Evolutionary conservation across 2,329 filamentous ascomycete genomes (phyloP).

Genomic region (Alternaria ethzedia): DNA sequence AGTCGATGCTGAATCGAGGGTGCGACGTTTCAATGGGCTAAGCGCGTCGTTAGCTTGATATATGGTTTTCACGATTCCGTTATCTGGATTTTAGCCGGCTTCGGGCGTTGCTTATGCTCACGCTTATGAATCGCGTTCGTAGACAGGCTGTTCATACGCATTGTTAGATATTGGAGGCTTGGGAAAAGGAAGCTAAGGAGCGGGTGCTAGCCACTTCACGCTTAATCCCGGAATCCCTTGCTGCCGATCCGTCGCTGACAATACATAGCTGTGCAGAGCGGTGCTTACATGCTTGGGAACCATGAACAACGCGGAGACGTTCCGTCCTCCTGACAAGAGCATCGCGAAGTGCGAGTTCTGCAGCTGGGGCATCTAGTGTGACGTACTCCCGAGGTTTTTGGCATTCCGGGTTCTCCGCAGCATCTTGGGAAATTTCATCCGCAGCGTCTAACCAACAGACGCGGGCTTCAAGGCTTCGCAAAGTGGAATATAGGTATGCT

Average conservation of each 20-base stretch:
- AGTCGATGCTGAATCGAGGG: slow-evolving; percentile 7
- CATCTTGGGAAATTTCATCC: neutral
- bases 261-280: neutral
- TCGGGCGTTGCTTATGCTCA: slow-evolving; percentile 1
- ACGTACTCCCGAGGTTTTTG: neutral
- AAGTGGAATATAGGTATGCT: neutral
- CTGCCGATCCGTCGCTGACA: slow-evolving; percentile 3
- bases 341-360: neutral
- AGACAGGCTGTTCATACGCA: neutral
- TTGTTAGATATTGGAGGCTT: slow-evolving; percentile 3
- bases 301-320: neutral
- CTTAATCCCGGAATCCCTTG: slow-evolving; percentile 2
- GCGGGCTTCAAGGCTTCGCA: neutral
- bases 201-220: slow-evolving; percentile 5
- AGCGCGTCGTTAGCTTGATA: neutral
- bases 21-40: neutral
- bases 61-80: slow-evolving; percentile 1
- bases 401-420: neutral
- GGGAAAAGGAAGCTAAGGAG: neutral
- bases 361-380: neutral
- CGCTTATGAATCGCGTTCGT: slow-evolving; percentile 8
- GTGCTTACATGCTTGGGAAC: neutral
- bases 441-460: neutral
- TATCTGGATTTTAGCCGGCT: neutral
- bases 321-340: neutral